A percentile compares a stretch with the other conserved stretches of the same genome.
Conservation (phyloP, 345 rosid genomes). For the Salix arbutifolia region DNA sequence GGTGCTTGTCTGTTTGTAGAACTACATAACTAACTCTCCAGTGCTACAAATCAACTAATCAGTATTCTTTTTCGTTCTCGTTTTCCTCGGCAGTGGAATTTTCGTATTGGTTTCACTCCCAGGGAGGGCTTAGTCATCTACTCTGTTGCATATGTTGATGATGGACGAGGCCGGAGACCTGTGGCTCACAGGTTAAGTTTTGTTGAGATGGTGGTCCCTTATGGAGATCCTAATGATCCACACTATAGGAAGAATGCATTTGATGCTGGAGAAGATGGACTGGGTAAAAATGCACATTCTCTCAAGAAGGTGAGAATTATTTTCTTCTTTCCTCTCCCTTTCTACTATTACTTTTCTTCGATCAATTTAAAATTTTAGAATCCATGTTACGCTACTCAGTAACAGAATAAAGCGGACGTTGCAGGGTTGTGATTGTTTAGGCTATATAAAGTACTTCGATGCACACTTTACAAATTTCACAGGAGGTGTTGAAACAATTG, state of each 20-base stretch:
- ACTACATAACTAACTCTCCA: not conserved
- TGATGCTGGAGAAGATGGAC: conserved; percentile 96
- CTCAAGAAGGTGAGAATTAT: conserved; percentile 58
- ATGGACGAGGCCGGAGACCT: conserved; percentile 85
- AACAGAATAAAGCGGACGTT: not conserved
- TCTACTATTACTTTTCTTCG: not conserved
- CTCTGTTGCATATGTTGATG: conserved; percentile 88
- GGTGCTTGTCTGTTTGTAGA: conserved; percentile 36
- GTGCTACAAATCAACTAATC: conserved; percentile 6
- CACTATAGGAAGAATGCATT: conserved; percentile 95
- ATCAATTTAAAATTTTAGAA: not conserved
- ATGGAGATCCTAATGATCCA: conserved; percentile 94
- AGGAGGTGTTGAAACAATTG: conserved; percentile 89
- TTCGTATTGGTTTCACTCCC: conserved; percentile 88
- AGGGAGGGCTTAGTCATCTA: conserved; percentile 84
- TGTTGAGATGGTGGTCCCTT: conserved; percentile 96
- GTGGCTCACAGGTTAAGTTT: conserved; percentile 86
- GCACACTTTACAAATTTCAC: conserved; percentile 87
- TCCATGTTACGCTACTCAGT: not conserved
- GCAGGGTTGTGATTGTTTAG: conserved; percentile 93
- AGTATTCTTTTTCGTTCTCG: not conserved
- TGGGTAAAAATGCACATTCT: conserved; percentile 90
- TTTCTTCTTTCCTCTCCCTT: not conserved
- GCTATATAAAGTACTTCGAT: conserved; percentile 81
- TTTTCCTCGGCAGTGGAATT: conserved; percentile 74